phyloP scores from a whole-genome alignment of 176 grass and related monocot genomes.

The Carex cristatella region DNA sequence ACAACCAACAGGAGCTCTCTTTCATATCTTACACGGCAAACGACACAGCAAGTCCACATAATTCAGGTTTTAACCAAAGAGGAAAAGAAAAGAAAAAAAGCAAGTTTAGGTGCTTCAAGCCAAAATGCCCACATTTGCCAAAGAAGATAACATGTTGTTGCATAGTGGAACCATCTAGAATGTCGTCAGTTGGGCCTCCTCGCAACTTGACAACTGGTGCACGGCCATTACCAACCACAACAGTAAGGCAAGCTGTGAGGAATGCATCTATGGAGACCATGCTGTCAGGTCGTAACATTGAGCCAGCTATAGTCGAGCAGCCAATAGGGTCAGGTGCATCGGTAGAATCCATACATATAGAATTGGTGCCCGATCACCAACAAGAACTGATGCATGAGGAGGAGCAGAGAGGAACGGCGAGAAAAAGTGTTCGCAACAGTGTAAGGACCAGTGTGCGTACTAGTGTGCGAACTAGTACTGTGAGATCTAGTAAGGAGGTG shows the following conservation, averaged over 20 bases:
- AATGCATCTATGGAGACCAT: slow-evolving; percentile 29
- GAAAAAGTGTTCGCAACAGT: slow-evolving; percentile 12
- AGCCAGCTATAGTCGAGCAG: neutral
- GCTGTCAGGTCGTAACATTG: slow-evolving; percentile 9
- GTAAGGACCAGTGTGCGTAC: slow-evolving; percentile 11
- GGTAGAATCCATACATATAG: slow-evolving; percentile 23
- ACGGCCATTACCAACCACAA: neutral
- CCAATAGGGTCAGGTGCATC: slow-evolving; percentile 1
- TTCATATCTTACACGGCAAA: slow-evolving; percentile 7
- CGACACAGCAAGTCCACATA: neutral
- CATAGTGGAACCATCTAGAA: slow-evolving; percentile 1
- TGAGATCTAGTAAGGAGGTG: slow-evolving; percentile 22
- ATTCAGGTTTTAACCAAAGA: neutral
- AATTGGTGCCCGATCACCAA: slow-evolving; percentile 15
- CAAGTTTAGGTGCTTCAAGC: slow-evolving; percentile 22
- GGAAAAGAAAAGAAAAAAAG: slow-evolving; percentile 17
- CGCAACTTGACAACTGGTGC: neutral
- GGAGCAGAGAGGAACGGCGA: neutral
- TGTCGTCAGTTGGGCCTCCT: slow-evolving; percentile 12
- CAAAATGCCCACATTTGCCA: neutral
- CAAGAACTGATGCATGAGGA: slow-evolving; percentile 5
- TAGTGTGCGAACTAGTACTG: slow-evolving; percentile 8
- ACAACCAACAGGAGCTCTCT: slow-evolving; percentile 13
- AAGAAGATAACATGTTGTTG: slow-evolving; percentile 29
- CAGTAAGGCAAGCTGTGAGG: slow-evolving; percentile 2